Conservation (phyloP, 2,329 filamentous ascomycete species). For the Trichocomaceae sp. region DNA sequence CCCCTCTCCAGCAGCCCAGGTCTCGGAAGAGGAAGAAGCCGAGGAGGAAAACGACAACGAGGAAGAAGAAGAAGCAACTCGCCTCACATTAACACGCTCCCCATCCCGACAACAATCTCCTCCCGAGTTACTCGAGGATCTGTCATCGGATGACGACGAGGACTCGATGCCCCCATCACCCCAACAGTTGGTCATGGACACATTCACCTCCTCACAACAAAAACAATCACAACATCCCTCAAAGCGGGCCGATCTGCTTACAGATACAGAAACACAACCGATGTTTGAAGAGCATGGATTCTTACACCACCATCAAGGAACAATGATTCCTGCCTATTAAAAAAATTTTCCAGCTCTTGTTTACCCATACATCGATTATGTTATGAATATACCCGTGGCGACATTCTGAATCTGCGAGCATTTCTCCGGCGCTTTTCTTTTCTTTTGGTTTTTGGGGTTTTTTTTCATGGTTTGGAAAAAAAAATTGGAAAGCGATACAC, state of each 20-base stretch:
- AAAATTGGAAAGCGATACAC: constrained; percentile 1
- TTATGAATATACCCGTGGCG: constrained; percentile 8
- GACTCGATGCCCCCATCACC: constrained; percentile 67
- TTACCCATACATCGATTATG: constrained; percentile 4
- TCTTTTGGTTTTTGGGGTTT: not conserved
- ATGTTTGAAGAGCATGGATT: constrained; percentile 44
- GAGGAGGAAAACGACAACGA: constrained; percentile 56
- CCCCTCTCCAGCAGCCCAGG: constrained; percentile 26
- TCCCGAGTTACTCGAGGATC: constrained; percentile 63
- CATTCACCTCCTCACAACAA: constrained; percentile 46
- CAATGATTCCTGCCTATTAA: constrained; percentile 47
- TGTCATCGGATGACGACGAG: constrained; percentile 62
- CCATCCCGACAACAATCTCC: constrained; percentile 62
- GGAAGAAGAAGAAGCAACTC: constrained; percentile 55
- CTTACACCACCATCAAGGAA: constrained; percentile 36
- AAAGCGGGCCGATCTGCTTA: constrained; percentile 19
- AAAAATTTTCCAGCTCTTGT: constrained; percentile 4
- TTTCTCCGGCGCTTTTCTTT: constrained; percentile 2
- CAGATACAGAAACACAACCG: constrained; percentile 30
- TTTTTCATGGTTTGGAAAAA: no score
- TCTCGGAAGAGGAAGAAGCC: constrained; percentile 40
- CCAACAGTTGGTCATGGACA: constrained; percentile 48
- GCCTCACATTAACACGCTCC: constrained; percentile 61
- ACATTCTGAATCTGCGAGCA: constrained; percentile 4
- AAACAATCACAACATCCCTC: constrained; percentile 39